Percentiles rank a stretch among this genome's conserved stretches.
phyloP scores from a whole-genome alignment of 768 basidiomycete genomes.

The Podaxis carcinomalis region DNA sequence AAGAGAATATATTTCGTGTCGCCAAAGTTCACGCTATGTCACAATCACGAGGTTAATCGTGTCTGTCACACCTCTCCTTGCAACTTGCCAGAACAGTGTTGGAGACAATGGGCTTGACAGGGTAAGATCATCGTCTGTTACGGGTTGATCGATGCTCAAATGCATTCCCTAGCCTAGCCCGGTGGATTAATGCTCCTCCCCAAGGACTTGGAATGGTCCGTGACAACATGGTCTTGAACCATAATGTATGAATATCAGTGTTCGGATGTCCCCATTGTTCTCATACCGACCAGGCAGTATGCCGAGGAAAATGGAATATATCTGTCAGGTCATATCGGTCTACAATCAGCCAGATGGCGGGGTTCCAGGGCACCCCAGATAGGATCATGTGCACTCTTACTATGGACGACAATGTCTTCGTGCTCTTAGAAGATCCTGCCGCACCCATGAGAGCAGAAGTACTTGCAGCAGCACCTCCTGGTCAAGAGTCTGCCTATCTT shows the following conservation, averaged over 20 bases:
- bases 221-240: constrained; percentile 67
- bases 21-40: neutral
- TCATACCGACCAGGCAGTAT: constrained; percentile 44
- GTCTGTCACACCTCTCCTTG: neutral
- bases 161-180: constrained; percentile 49
- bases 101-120: constrained; percentile 57
- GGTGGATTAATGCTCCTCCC: constrained; percentile 81
- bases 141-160: neutral
- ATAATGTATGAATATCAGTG: constrained; percentile 43
- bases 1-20: neutral
- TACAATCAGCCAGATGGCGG: constrained; percentile 53
- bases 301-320: constrained; percentile 63
- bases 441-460: constrained; percentile 68
- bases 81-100: neutral
- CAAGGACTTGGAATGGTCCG: constrained; percentile 63
- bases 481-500: constrained; percentile 36
- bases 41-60: constrained; percentile 4
- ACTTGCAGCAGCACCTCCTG: constrained; percentile 37
- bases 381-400: constrained; percentile 73
- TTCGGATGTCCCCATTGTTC: constrained; percentile 9
- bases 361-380: constrained; percentile 49
- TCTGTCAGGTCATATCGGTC: constrained; percentile 73
- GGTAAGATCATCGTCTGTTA: constrained; percentile 29
- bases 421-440: constrained; percentile 70
- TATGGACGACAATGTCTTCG: constrained; percentile 79